Conservation (phyloP, 2,329 filamentous ascomycete species). For the Graphilbum ipis-grandicollis region DNA sequence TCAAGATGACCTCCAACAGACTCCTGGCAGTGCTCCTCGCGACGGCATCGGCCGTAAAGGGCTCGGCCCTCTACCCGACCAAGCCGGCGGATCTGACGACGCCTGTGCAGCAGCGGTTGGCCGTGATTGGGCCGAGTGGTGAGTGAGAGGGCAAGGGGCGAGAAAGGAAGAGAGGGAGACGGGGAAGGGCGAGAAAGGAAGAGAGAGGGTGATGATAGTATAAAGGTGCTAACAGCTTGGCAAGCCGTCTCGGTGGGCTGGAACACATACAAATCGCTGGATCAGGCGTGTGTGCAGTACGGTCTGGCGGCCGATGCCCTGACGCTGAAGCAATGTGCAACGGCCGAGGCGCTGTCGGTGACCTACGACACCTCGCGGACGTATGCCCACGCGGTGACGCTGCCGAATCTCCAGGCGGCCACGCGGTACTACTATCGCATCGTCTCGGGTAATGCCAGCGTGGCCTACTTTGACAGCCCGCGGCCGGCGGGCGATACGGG, state of each 20-base stretch:
- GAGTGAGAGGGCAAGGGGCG: too few species aligned
- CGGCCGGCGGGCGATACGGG: slow-evolving; percentile 34
- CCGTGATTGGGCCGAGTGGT: slow-evolving; percentile 31
- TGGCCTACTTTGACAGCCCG: slow-evolving; percentile 35
- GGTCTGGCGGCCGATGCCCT: slow-evolving; percentile 24
- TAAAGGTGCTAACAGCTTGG: too few species aligned
- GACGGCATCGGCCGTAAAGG: not conserved
- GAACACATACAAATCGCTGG: slow-evolving; percentile 34
- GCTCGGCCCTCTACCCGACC: slow-evolving; percentile 20
- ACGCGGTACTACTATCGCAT: slow-evolving; percentile 46
- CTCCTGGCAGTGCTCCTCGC: too few species aligned
- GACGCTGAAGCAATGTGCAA: slow-evolving; percentile 23
- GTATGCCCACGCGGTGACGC: slow-evolving; percentile 28
- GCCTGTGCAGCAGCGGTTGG: slow-evolving; percentile 34
- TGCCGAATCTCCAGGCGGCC: slow-evolving; percentile 27
- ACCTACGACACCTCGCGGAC: slow-evolving; percentile 38
- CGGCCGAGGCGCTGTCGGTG: slow-evolving; percentile 12
- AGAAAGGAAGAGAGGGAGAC: too few species aligned
- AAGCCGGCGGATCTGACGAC: slow-evolving; percentile 32
- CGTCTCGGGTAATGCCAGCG: slow-evolving; percentile 33
- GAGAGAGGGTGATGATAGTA: too few species aligned
- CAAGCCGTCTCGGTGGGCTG: slow-evolving; percentile 34
- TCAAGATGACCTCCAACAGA: too few species aligned
- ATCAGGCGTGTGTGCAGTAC: slow-evolving; percentile 31
- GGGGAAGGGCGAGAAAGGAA: too few species aligned